Conservation (phyloP, 2,329 filamentous ascomycete species). For the Colletotrichum sp. region DNA sequence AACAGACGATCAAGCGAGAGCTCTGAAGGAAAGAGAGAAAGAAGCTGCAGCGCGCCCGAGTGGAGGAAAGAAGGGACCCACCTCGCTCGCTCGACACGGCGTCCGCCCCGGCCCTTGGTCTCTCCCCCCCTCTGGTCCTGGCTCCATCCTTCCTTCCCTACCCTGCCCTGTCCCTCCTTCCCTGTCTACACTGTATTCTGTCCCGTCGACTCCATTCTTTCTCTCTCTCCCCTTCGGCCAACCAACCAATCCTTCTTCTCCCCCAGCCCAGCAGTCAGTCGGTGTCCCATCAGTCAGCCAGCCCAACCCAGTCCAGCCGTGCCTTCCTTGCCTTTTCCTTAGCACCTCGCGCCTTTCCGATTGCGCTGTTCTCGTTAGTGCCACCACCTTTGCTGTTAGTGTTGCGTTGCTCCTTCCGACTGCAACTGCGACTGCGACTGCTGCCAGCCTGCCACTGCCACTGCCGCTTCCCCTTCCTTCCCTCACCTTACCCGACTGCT, state of each 20-base stretch:
- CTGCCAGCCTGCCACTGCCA: neutral
- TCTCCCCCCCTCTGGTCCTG: neutral
- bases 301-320: neutral
- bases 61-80: neutral
- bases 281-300: neutral
- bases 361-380: neutral
- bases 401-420: neutral
- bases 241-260: neutral
- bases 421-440: neutral
- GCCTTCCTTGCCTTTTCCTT: neutral
- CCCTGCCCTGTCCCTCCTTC: neutral
- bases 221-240: neutral
- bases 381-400: neutral
- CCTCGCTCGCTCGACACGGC: conserved; percentile 1
- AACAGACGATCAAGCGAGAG: neutral
- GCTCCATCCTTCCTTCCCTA: neutral
- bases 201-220: neutral
- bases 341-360: neutral
- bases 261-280: neutral
- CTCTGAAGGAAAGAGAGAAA: neutral
- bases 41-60: neutral
- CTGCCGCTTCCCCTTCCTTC: neutral
- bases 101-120: conserved; percentile 2
- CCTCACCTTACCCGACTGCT: neutral
- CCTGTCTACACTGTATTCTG: neutral